These are phyloP conservation scores for Globisporangium orthogonon DNA, from an alignment of 352 stramenopile genomes.

Conservation along the genomic window DNA sequence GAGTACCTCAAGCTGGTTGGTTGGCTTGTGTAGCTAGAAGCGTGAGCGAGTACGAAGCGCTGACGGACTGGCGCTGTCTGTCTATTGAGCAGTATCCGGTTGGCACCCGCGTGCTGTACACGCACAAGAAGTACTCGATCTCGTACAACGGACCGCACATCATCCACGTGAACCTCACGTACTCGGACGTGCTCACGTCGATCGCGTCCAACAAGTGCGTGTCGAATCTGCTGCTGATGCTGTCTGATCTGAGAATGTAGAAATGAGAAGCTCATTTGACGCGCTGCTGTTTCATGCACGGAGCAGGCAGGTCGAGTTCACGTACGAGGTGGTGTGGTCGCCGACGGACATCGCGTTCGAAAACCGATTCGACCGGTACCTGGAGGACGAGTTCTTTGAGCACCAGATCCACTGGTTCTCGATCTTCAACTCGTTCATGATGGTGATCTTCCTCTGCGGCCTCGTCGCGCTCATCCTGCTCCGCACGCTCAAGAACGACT, in stretches of 20 bases:
- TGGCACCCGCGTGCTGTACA: conserved; percentile 91
- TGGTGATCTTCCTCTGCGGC: conserved; percentile 95
- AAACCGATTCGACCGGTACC: conserved; percentile 95
- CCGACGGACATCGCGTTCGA: conserved; percentile 92
- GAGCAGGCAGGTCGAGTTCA: conserved; percentile 87
- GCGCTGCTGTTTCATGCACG: neutral
- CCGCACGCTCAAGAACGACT: conserved; percentile 93
- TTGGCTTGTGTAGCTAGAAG: neutral
- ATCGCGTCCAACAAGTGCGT: conserved; percentile 80
- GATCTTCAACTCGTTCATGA: conserved; percentile 98
- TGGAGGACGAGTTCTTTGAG: conserved; percentile 99
- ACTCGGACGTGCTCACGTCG: conserved; percentile 83
- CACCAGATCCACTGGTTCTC: conserved; percentile 99
- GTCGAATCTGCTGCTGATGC: neutral
- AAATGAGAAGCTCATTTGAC: neutral
- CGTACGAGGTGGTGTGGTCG: conserved; percentile 91
- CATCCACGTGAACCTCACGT: conserved; percentile 98
- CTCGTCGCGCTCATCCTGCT: conserved; percentile 93
- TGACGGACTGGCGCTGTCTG: neutral
- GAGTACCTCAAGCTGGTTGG: conserved; percentile 72
- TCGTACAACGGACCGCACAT: conserved; percentile 96
- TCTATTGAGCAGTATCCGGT: conserved; percentile 45
- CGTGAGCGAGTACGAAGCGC: no score
- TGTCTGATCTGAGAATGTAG: neutral
- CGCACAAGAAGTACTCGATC: conserved; percentile 95